These are phyloP conservation scores for Pseudogymnoascus sp. DNA, from an alignment of 2,329 filamentous ascomycete species.

Conservation along the genomic window DNA sequence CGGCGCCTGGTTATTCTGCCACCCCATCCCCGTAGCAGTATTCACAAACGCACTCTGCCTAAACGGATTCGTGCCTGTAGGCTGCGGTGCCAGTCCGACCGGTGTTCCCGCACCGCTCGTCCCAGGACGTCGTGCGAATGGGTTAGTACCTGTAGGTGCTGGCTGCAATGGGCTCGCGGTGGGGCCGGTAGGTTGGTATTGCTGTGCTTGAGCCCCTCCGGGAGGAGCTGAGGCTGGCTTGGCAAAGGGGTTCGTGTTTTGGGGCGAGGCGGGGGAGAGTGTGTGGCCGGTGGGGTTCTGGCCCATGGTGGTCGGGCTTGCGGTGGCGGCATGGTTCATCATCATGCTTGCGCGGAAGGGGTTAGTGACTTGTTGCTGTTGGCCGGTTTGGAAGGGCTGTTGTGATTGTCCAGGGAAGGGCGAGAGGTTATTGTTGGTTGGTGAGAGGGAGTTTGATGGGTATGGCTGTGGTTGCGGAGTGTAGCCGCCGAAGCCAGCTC, in stretches of 20 bases:
- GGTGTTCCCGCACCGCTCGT: conserved; percentile 26
- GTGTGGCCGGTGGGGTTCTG: conserved; percentile 31
- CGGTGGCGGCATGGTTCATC: conserved; percentile 43
- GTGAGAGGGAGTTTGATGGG: conserved; percentile 42
- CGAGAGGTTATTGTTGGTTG: conserved; percentile 48
- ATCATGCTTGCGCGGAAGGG: conserved; percentile 92
- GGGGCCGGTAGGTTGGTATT: conserved; percentile 32
- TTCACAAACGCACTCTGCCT: conserved; percentile 85
- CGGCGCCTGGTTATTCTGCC: conserved; percentile 70
- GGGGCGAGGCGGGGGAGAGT: conserved; percentile 41
- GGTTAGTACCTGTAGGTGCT: conserved; percentile 62
- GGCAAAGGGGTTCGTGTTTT: conserved; percentile 83
- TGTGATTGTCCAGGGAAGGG: conserved; percentile 31
- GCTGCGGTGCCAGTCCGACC: conserved; percentile 56
- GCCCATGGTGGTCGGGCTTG: conserved; percentile 24
- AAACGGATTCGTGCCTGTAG: conserved; percentile 92
- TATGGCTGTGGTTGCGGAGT: conserved; percentile 54
- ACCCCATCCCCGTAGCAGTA: conserved; percentile 77
- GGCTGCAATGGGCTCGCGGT: conserved; percentile 42
- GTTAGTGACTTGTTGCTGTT: conserved; percentile 63
- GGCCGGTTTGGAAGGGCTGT: conserved; percentile 34
- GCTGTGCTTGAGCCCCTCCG: conserved; percentile 23
- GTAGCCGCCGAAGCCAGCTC: conserved; percentile 78
- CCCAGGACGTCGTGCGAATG: conserved; percentile 49
- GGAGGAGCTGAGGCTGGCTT: conserved; percentile 42